Conservation (phyloP, 2,329 filamentous ascomycete genomes). For the Ceratocystiopsis brevicomis region DNA sequence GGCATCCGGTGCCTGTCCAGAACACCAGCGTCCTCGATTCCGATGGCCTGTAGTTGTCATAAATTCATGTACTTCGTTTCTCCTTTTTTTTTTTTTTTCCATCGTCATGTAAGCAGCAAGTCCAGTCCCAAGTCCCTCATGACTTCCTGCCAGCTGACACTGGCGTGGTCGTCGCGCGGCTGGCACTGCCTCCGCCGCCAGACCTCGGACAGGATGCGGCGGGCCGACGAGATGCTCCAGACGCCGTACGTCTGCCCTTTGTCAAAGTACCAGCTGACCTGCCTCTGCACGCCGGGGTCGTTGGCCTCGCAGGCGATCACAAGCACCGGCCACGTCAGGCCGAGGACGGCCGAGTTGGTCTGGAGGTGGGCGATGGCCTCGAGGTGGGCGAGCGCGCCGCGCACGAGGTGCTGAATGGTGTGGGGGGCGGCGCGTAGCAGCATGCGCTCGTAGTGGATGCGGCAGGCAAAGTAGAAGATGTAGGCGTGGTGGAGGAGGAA, state of each 20-base stretch:
- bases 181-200: neutral
- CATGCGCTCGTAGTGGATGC: conserved; percentile 2
- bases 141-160: neutral
- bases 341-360: neutral
- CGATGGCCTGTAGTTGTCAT: too few species aligned
- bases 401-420: neutral
- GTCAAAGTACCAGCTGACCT: conserved; percentile 1
- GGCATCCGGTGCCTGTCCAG: too few species aligned
- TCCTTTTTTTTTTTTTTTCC: too few species aligned
- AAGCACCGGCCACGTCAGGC: conserved; percentile 1
- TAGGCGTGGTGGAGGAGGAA: conserved; percentile 2
- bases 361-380: neutral
- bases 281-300: neutral
- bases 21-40: too few species aligned
- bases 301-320: conserved; percentile 1
- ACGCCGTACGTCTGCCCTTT: conserved; percentile 1
- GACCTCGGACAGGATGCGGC: neutral
- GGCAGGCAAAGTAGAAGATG: conserved; percentile 2
- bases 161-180: neutral
- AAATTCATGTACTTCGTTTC: too few species aligned
- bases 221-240: conserved; percentile 2
- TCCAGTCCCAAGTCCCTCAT: neutral
- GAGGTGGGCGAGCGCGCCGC: neutral
- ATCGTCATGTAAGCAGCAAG: neutral
- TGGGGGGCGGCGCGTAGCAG: neutral